A percentile compares a stretch with the other conserved stretches of the same genome.
Conservation (phyloP, 805 yeast species). For the Candida morakotiae region DNA sequence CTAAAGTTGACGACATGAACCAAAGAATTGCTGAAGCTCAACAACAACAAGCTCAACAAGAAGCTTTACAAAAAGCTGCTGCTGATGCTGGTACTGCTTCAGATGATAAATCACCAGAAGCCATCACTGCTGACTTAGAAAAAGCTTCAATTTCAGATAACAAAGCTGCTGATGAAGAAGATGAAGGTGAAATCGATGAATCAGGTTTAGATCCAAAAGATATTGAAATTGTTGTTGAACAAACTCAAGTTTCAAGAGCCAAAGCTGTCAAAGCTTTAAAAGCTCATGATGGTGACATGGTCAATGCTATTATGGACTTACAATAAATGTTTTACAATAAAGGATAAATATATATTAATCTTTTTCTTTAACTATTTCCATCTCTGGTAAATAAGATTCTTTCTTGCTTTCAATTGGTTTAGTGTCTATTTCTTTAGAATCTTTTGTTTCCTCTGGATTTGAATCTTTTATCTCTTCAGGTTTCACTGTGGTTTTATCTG, state of each 20-base stretch:
- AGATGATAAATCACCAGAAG: conserved; percentile 63
- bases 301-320: conserved; percentile 90
- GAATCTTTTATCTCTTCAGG: background rate
- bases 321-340: conserved; percentile 21
- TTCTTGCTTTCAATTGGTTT: no score
- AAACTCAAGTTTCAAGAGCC: conserved; percentile 82
- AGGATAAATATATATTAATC: background rate
- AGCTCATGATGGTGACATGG: conserved; percentile 89
- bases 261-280: conserved; percentile 90
- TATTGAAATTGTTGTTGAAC: conserved; percentile 83
- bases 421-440: background rate
- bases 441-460: background rate
- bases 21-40: conserved; percentile 82
- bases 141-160: conserved; percentile 52
- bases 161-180: conserved; percentile 24
- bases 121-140: conserved; percentile 80
- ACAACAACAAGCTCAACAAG: conserved; percentile 63
- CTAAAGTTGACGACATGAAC: conserved; percentile 91
- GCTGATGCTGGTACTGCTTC: conserved; percentile 30
- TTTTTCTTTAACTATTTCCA: background rate
- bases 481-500: background rate
- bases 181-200: conserved; percentile 71
- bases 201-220: conserved; percentile 80
- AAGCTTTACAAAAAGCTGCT: conserved; percentile 42
- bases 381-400: background rate